These are phyloP conservation scores for Alopecurus myosuroides DNA, from an alignment of 176 grass and related monocot genomes.

Conservation along the genomic window DNA sequence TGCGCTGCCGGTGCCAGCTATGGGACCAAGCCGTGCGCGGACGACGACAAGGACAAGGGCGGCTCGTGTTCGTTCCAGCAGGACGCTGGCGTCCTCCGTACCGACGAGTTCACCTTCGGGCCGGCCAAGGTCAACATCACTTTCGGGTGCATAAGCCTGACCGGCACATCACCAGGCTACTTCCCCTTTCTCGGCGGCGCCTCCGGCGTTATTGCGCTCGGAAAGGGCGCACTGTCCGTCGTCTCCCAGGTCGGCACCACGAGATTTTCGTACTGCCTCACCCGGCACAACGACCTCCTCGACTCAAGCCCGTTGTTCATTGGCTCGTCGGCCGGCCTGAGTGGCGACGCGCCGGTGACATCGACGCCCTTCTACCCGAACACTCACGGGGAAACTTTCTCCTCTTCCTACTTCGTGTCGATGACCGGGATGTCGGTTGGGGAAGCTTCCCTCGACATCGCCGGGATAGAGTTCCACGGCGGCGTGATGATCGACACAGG, in stretches of 20 bases:
- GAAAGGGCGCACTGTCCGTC: too few species aligned
- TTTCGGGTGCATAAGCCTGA: neutral
- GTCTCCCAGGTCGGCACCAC: neutral
- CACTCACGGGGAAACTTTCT: neutral
- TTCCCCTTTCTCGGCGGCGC: neutral
- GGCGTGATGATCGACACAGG: too few species aligned
- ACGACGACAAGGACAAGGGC: too few species aligned
- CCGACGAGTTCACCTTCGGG: neutral
- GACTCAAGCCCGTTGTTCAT: neutral
- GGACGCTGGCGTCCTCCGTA: neutral
- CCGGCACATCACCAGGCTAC: neutral
- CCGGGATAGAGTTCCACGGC: neutral
- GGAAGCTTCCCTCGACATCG: neutral
- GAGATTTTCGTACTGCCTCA: slow-evolving; percentile 21
- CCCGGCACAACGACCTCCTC: neutral
- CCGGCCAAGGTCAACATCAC: neutral
- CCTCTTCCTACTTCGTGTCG: neutral
- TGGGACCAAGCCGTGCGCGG: too few species aligned
- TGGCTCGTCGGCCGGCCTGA: neutral
- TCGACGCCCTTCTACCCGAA: neutral
- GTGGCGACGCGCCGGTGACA: neutral
- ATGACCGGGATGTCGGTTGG: neutral
- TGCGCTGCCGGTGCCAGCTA: too few species aligned
- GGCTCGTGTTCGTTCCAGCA: neutral
- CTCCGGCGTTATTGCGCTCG: too few species aligned